Base-by-base conservation (phyloP, 1,284 basidiomycete species). In the Apiotrichum brassicae region DNA sequence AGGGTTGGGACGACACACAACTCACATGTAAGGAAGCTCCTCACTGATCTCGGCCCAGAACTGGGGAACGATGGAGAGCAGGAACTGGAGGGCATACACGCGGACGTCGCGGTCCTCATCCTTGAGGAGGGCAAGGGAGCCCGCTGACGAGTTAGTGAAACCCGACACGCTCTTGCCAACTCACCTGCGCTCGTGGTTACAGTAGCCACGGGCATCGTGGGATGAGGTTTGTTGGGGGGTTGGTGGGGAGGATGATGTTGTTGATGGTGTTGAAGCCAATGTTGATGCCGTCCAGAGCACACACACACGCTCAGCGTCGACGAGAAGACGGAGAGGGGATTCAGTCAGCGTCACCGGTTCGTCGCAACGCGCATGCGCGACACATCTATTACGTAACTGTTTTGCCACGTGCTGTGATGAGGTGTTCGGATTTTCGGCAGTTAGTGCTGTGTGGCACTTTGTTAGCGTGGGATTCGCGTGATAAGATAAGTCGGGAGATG, bases 1-100 rank as follows among this genome's bases (percentile, higher is more conserved):
- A 43, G 46, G 36, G 23, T 14, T 18, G n/a, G 1, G 22, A 6
- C 22, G 3, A 11, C 19, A 18, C 8, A 1, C 9, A 8, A 14
- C 87, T 66, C 68, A 89, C 91, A 97, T 89, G 54, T 83, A 77
- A 33, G 86, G 80, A 61, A 97, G 84, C 70, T 89, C 83, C 72
- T 97, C 93, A 63, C 89, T 91, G 66, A 97, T 93, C 78, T 97
- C 93, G 46, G 92, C 86, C 92, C 93, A 97, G 74, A 95, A 95
- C 64, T 89, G 85, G 36, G 90, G 82, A 9, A 97, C 88, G 46
- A 95, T 81, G 22, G 81, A 76, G 64, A 84, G 84, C 49, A 97
- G 79, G 48, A 84, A 81, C 52, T 82, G 81, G 62, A 97, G 82
- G 19, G 93, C 93, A 77, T 94, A 86, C 59, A 89, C 82, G 65